Evolutionary conservation across 2,329 filamentous ascomycete species (phyloP), one percentile per base, ranked within the genome.

Genomic region (Fusarium proliferatum): DNA sequence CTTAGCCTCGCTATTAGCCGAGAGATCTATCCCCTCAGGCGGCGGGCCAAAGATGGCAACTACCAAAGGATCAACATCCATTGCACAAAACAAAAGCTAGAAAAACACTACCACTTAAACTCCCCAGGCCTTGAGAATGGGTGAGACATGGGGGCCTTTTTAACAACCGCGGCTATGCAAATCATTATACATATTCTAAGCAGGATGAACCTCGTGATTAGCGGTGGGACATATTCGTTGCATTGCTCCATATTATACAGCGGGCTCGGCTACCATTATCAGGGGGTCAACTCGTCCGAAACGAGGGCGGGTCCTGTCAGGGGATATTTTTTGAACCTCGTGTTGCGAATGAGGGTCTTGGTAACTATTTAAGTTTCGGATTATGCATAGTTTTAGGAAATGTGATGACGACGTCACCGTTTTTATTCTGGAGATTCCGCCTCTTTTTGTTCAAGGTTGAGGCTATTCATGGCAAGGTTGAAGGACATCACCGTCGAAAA

Each of bases 41-140:
- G 65, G 65, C 5, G 66, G 58, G 21, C 66, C 64, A 48, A 52
- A 69, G 12, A 26, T 21, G 10, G 51, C 58, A 5, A 69, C 21
- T 19, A 69, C 30, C 21, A 64, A 30, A 38, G 58, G 66, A 6
- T 69, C 66, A 28, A 69, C 36, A 5, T 69, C 45, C 65, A 69
- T 69, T 28, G 46, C 46, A 49, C 28, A 30, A n/a, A 49, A 17
- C 13, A 30, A 48, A 30, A 21, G 45, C 46, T 49, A 17, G 42
- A 28, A 28, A 46, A 30, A 21, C 46, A 49, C 28, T 21, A 21
- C 21, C 28, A 49, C 46, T 33, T 23, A 17, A 12, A 17, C 16
- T 17, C 30, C 28, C 21, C 9, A 13, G 12, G 3, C 26, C n/a
- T 17, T 26, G 2, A 43, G 15, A 28, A 45, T 28, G 19, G 6